Base-by-base conservation (phyloP, 495 filamentous ascomycete genomes). In the Hypoxylon trugodes region DNA sequence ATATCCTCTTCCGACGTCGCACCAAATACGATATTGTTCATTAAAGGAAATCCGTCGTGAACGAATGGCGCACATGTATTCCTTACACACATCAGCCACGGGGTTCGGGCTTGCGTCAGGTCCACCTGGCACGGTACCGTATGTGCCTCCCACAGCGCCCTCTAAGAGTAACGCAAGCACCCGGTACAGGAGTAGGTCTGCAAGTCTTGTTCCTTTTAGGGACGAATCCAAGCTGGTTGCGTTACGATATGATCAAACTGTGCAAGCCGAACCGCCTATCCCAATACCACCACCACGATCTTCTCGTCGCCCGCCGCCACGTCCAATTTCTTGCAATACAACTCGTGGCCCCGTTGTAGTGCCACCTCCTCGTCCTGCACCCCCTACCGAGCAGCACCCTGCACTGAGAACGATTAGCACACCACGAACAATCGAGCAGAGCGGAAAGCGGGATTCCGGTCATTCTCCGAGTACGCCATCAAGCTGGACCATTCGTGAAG, bases 211-310 rank as follows among this genome's bases (percentile, higher is more conserved):
- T 30, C 68, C 79, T 24, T 80, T 81, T 62, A 73, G 77, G 41
- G 77, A 78, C 55, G 79, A 82, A 68, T 73, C 75, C 22, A 76
- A 74, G 65, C 68, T 84, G 59, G 76, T 81, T 41, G 82, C 74
- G 28, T 62, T 87, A 41, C 79, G 82, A 13, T 87, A 87, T 71
- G 81, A 85, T 61, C 74, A 84, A 61, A 84, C 83, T 10, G 69
- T 76, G 25, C 76, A 81, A 59, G 81, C 80, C 12, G 77, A 85
- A 64, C 81, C 82, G 24, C 84, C 85, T 5, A 83, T 83, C 45
- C 83, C 82, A 1, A 71, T 84, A 18, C 78, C 80, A 53, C 75
- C 77, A 22, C 70, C 76, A 76, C 50, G 65, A 35, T 67, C 61
- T 22, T 67, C 66, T 59, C 65, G 59, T 46, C 72, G 61, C 59